A percentile compares a stretch with the other conserved stretches of the same genome.
Conservation (phyloP, 805 yeast genomes). For the Diddensiella caesifluorescens region DNA sequence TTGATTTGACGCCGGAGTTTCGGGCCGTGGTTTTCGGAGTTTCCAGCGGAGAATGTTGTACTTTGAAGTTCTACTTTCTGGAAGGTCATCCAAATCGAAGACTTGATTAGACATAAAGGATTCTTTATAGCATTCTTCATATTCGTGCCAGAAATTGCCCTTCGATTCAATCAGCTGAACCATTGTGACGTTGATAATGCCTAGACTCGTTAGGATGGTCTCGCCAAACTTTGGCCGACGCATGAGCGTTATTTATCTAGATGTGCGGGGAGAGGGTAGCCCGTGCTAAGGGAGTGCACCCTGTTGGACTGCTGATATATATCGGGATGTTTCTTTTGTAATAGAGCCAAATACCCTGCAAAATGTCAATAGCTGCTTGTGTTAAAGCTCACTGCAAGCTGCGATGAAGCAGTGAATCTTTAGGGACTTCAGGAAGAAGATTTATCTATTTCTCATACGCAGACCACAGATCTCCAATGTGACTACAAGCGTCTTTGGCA, state of each 20-base stretch:
- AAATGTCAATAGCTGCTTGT: conserved; percentile 36
- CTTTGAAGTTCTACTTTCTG: too few relatives aligned
- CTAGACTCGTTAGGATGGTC: conserved; percentile 33
- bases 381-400: conserved; percentile 39
- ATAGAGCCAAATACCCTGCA: conserved; percentile 37
- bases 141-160: too few relatives aligned
- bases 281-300: conserved; percentile 37
- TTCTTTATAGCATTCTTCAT: too few relatives aligned
- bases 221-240: conserved; percentile 33
- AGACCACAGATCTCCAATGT: conserved; percentile 36
- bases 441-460: conserved; percentile 36
- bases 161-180: conserved; percentile 25
- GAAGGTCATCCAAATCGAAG: too few relatives aligned
- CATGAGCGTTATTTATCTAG: conserved; percentile 26
- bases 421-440: conserved; percentile 35
- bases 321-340: conserved; percentile 29
- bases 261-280: conserved; percentile 34
- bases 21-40: too few relatives aligned
- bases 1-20: too few relatives aligned
- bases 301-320: conserved; percentile 28
- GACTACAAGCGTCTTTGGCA: conserved; percentile 35
- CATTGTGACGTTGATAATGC: conserved; percentile 25
- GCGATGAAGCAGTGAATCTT: conserved; percentile 32
- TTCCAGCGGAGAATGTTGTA: too few relatives aligned
- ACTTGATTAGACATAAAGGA: too few relatives aligned